Conservation (phyloP, 306 rosid species). For the Prunus salicina region DNA sequence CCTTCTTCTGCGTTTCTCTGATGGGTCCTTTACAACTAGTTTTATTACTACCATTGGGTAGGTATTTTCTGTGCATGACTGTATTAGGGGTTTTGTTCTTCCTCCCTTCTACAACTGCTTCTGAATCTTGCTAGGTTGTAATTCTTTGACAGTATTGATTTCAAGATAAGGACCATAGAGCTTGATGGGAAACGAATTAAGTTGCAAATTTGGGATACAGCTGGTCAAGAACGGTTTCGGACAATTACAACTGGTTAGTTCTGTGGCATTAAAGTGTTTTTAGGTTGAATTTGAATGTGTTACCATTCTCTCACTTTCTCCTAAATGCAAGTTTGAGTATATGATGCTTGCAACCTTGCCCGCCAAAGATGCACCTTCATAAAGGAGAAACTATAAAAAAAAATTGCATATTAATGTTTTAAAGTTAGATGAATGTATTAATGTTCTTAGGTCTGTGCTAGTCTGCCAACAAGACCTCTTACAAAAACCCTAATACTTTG, state of each 20-base stretch:
- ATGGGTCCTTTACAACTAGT: conserved; percentile 95
- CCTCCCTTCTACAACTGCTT: conserved; percentile 8
- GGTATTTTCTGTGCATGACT: conserved; percentile 15
- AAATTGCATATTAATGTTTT: neutral
- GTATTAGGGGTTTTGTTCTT: neutral
- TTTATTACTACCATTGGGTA: conserved; percentile 96
- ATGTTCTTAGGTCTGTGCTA: neutral
- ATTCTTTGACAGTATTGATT: conserved; percentile 70
- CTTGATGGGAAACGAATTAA: conserved; percentile 91
- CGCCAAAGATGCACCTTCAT: neutral
- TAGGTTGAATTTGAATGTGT: neutral
- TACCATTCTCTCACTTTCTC: neutral
- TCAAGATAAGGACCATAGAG: conserved; percentile 95
- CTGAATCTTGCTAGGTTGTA: conserved; percentile 30
- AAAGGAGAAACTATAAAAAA: neutral
- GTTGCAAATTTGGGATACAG: conserved; percentile 98
- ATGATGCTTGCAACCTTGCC: neutral
- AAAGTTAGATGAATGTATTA: neutral
- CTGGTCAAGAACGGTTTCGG: conserved; percentile 95
- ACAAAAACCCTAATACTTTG: neutral
- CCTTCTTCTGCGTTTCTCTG: conserved; percentile 94
- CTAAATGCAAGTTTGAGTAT: neutral
- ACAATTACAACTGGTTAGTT: conserved; percentile 92
- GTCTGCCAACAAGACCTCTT: neutral
- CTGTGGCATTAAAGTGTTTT: conserved; percentile 9